Evolutionary conservation across 2,329 filamentous ascomycete species (phyloP), one percentile per base, ranked within the genome.

Genomic region (Zymoseptoria pseudotritici): DNA sequence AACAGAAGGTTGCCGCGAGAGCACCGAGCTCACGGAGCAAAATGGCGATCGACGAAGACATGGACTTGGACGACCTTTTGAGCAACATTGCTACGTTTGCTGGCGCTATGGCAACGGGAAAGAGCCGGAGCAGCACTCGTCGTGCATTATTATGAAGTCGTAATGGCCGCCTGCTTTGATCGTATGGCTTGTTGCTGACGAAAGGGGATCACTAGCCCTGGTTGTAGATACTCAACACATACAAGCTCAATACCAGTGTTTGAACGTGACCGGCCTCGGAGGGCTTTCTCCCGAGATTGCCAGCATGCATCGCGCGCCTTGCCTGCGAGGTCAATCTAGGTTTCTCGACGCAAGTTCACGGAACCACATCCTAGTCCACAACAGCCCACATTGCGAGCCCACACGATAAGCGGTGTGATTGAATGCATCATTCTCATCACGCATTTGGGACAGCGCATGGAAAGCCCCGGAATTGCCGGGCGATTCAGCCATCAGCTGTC

Each of bases 1-100:
- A 22, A 17, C 53, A 49, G 11, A 58, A 55, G 46, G 42, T 24
- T 17, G 24, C 51, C 26, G 42, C 54, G 11, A 60, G 61, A 17
- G 20, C 62, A n/a, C 49, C 53, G n/a, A 52, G 54, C 51, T 46
- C 54, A 31, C 53, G 50, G 42, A 50, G 54, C 20, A 54, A 55
- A 11, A 57, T 42, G 53, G 56, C 29, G 19, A 53, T 36, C 19
- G 42, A 26, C 9, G 46, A 46, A 11, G 68, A 68, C 20, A 61
- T 70, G 31, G 69, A 72, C 53, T 56, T 71, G 11, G 70, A 72
- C 53, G 68, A 72, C 53, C 56, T 72, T 26, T 57, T 71, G 10
- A 63, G 63, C 50, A 68, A 64, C 29, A 67, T 72, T 49, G 66
- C 64, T 4, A 55, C 61, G 17, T 66, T 66, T 55, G 67, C 36